phyloP scores from a whole-genome alignment of 2,329 filamentous ascomycete genomes.

The Arthrocladium fulminans region DNA sequence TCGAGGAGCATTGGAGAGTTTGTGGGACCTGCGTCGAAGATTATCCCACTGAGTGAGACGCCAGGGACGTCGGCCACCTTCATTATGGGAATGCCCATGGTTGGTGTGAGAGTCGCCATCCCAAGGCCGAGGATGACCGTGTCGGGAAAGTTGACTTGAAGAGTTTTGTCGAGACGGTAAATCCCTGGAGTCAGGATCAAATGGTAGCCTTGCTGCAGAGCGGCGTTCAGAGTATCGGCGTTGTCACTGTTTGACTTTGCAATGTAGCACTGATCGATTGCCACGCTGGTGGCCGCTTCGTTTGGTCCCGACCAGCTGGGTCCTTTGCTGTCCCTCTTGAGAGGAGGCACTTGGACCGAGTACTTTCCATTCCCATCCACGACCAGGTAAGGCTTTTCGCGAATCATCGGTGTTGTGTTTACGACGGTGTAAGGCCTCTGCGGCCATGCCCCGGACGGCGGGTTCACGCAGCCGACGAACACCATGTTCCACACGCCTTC shows the following conservation, averaged over 20 bases:
- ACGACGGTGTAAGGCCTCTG: not conserved
- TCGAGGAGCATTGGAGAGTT: not conserved
- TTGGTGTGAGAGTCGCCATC: slow-evolving; percentile 1
- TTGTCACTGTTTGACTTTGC: not conserved
- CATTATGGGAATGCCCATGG: not conserved
- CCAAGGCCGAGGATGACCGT: slow-evolving; percentile 1
- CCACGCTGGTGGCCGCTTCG: not conserved
- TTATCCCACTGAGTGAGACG: not conserved
- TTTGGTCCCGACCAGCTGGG: slow-evolving; percentile 1
- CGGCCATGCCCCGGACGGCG: not conserved
- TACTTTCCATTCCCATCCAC: not conserved
- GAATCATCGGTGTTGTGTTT: not conserved
- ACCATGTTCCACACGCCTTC: slow-evolving; percentile 1
- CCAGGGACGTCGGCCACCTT: slow-evolving; percentile 1
- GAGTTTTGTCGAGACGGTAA: not conserved
- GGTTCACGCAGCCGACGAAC: not conserved
- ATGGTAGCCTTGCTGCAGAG: not conserved
- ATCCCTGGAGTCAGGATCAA: slow-evolving; percentile 3
- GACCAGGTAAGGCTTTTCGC: slow-evolving; percentile 1
- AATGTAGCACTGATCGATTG: slow-evolving; percentile 1
- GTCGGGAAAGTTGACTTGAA: not conserved
- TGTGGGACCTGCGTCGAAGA: not conserved
- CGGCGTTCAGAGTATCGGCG: not conserved
- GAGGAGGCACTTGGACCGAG: not conserved
- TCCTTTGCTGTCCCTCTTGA: not conserved